Evolutionary conservation across 2,329 filamentous ascomycete genomes (phyloP).

Genomic region (Apiospora hydei): DNA sequence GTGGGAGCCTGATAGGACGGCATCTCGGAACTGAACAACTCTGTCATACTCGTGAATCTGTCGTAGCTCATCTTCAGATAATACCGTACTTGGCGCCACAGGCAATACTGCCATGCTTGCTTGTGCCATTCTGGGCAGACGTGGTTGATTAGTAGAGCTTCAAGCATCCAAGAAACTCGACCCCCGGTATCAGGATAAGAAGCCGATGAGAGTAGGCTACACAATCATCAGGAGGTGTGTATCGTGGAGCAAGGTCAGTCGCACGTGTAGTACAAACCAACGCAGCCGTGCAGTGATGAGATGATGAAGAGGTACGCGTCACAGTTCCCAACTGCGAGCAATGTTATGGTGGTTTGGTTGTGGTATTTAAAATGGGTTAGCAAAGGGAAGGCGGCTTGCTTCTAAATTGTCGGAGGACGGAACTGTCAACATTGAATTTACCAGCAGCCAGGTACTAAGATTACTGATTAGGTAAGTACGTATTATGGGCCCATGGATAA

Average conservation of each 20-base stretch:
- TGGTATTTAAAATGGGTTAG: not conserved
- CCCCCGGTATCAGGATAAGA: slow-evolving; percentile 1
- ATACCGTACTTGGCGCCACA: slow-evolving; percentile 30
- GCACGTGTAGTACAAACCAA: slow-evolving; percentile 18
- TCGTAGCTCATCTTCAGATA: slow-evolving; percentile 50
- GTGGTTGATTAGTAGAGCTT: slow-evolving; percentile 13
- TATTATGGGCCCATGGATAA: not conserved
- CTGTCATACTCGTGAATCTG: slow-evolving; percentile 77
- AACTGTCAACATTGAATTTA: not conserved
- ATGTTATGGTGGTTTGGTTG: not conserved
- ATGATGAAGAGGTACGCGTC: slow-evolving; percentile 5
- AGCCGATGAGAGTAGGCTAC: not conserved
- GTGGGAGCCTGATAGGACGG: slow-evolving; percentile 80
- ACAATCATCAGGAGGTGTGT: slow-evolving; percentile 14
- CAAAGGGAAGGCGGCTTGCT: not conserved
- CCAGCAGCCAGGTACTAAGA: not conserved
- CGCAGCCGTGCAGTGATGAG: not conserved
- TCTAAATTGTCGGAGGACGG: slow-evolving; percentile 2
- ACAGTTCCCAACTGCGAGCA: not conserved
- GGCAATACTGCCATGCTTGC: slow-evolving; percentile 32
- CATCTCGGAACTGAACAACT: slow-evolving; percentile 81
- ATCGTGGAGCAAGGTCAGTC: slow-evolving; percentile 9
- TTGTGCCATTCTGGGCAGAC: slow-evolving; percentile 34
- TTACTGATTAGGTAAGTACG: not conserved
- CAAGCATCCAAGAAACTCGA: slow-evolving; percentile 3